Evolutionary conservation across 1,284 basidiomycete species (phyloP).

Genomic region (Austroboletus sp.): DNA sequence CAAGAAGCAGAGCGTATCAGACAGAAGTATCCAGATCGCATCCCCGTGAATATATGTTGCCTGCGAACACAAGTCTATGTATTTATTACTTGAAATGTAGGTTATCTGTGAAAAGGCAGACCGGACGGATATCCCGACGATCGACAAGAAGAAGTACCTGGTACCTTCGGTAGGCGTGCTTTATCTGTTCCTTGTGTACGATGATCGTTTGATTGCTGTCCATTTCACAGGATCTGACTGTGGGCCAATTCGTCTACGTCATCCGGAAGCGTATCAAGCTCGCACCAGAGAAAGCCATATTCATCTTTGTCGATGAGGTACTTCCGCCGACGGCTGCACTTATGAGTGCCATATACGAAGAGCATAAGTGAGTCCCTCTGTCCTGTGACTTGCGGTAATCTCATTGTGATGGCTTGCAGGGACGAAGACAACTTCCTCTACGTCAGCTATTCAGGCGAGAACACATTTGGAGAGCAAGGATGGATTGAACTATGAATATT

Average conservation of each 20-base stretch:
- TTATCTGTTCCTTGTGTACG: slow-evolving; percentile 2
- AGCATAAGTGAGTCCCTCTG: slow-evolving; percentile 86
- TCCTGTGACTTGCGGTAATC: slow-evolving; percentile 4
- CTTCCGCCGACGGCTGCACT: slow-evolving; percentile 95
- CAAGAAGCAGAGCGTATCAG: slow-evolving; percentile 94
- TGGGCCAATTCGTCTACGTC: slow-evolving; percentile 98
- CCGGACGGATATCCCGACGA: slow-evolving; percentile 96
- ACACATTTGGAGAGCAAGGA: slow-evolving; percentile 72
- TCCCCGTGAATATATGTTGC: slow-evolving; percentile 66
- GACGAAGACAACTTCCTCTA: slow-evolving; percentile 96
- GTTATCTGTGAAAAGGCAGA: slow-evolving; percentile 99
- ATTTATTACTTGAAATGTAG: slow-evolving; percentile 39
- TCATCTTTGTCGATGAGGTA: slow-evolving; percentile 98
- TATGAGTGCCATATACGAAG: slow-evolving; percentile 99
- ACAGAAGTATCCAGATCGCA: slow-evolving; percentile 97
- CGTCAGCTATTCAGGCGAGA: slow-evolving; percentile 95
- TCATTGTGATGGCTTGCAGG: slow-evolving; percentile 40
- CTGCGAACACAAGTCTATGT: slow-evolving; percentile 10
- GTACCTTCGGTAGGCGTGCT: slow-evolving; percentile 77
- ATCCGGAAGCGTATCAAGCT: slow-evolving; percentile 99
- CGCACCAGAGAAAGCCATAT: slow-evolving; percentile 98
- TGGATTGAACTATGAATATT: slow-evolving; percentile 43
- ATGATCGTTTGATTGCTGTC: slow-evolving; percentile 20
- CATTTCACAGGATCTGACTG: slow-evolving; percentile 78
- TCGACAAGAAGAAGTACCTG: slow-evolving; percentile 99